A percentile compares a stretch with the other conserved stretches of the same genome.
These are phyloP conservation scores for Sporothrix dimorphospora DNA, from an alignment of 2,329 filamentous ascomycete genomes.

Conservation along the genomic window DNA sequence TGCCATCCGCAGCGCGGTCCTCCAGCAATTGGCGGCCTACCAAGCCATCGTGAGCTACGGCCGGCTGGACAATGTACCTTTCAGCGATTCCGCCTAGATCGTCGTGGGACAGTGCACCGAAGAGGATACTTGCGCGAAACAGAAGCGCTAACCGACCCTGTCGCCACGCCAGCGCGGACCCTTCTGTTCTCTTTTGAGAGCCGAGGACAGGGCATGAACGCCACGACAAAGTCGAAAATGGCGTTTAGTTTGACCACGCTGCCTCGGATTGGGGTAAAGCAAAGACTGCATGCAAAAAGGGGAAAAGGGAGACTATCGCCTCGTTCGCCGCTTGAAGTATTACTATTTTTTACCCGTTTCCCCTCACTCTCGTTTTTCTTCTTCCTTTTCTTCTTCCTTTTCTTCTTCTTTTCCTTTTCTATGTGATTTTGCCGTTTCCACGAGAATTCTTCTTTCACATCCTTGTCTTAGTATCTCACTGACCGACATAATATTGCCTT, in stretches of 20 bases:
- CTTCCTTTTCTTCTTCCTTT: background rate
- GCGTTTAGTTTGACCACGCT: background rate
- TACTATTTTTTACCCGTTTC: conserved; percentile 3
- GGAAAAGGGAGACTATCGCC: background rate
- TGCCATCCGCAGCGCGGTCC: background rate
- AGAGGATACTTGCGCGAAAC: background rate
- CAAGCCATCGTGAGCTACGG: background rate
- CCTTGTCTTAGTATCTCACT: background rate
- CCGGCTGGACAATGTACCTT: background rate
- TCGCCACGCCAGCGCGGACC: background rate
- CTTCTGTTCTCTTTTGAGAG: background rate
- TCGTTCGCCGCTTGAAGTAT: background rate
- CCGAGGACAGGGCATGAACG: background rate
- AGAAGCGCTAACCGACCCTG: background rate
- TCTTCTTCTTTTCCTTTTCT: conserved; percentile 5
- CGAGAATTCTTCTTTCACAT: background rate
- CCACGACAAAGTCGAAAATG: background rate
- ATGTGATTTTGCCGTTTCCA: background rate
- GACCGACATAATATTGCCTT: conserved; percentile 6
- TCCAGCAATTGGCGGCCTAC: background rate
- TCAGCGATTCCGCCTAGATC: background rate
- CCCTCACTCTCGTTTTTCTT: background rate
- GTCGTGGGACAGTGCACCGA: background rate
- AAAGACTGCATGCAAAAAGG: background rate
- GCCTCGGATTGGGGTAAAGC: background rate